Percentiles rank a stretch among this genome's conserved stretches.
Conservation (phyloP, 768 basidiomycete genomes). For the Coprinopsis marcescibilis region DNA sequence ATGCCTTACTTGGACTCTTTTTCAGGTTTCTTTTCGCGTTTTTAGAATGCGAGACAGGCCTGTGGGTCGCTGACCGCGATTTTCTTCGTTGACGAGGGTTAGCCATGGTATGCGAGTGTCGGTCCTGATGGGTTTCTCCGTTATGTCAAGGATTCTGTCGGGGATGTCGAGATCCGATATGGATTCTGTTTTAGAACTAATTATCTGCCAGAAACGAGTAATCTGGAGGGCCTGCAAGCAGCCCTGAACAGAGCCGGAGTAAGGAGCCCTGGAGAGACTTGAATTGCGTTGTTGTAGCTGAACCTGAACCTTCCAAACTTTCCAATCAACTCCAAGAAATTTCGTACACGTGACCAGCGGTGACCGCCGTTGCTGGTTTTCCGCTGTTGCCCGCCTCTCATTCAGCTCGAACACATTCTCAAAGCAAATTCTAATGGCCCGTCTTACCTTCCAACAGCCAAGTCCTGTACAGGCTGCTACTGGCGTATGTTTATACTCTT, state of each 20-base stretch:
- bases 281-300: too few species aligned
- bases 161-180: too few species aligned
- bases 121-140: too few species aligned
- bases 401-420: slow-evolving; percentile 9
- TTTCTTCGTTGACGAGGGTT: slow-evolving; percentile 94
- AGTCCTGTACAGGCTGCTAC: slow-evolving; percentile 31
- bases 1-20: slow-evolving; percentile 65
- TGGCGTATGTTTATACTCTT: slow-evolving; percentile 26
- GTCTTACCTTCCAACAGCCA: slow-evolving; percentile 32
- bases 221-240: too few species aligned
- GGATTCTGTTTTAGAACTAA: too few species aligned
- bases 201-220: too few species aligned
- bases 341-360: slow-evolving; percentile 20
- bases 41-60: slow-evolving; percentile 64
- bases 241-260: too few species aligned
- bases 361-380: slow-evolving; percentile 24
- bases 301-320: too few species aligned
- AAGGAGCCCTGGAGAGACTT: too few species aligned
- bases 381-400: slow-evolving; percentile 17
- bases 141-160: too few species aligned
- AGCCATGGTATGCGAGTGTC: slow-evolving; percentile 50
- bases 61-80: slow-evolving; percentile 69
- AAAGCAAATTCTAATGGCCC: slow-evolving; percentile 33
- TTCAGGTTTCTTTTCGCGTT: slow-evolving; percentile 71
- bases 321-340: slow-evolving; percentile 2